Percentiles rank a stretch among this genome's conserved stretches.
Evolutionary conservation across 805 yeast species (phyloP).

Genomic region (Ogataea paraovalis): DNA sequence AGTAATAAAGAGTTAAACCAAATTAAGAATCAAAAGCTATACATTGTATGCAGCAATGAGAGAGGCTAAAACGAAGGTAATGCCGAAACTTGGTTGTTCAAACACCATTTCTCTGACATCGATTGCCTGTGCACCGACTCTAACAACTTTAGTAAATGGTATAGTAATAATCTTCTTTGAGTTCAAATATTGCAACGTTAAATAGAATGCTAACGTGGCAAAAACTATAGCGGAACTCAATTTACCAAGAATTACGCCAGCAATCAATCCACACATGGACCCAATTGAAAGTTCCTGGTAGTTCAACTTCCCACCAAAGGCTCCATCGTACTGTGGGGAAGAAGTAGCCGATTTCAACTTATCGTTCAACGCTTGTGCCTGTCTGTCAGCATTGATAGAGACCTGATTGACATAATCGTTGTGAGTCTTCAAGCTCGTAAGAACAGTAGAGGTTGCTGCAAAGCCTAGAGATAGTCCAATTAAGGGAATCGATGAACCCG

Average conservation of each 20-base stretch:
- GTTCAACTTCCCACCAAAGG: constrained; percentile 46
- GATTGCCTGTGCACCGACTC: constrained; percentile 35
- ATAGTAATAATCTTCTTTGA: constrained; percentile 48
- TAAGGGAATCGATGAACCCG: not conserved
- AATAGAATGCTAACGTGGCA: constrained; percentile 41
- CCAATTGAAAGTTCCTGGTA: constrained; percentile 64
- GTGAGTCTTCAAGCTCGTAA: constrained; percentile 5
- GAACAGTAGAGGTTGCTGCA: constrained; percentile 8
- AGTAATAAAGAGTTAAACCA: not conserved
- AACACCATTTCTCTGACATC: constrained; percentile 50
- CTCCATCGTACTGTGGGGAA: constrained; percentile 28
- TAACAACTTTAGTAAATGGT: constrained; percentile 35
- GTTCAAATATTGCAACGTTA: constrained; percentile 50
- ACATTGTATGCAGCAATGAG: constrained; percentile 54
- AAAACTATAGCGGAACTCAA: constrained; percentile 51
- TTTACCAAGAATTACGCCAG: constrained; percentile 61
- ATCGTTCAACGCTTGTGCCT: constrained; percentile 14
- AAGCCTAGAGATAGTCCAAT: constrained; percentile 20
- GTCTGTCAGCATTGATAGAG: constrained; percentile 7
- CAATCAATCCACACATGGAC: constrained; percentile 53
- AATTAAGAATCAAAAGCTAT: not conserved
- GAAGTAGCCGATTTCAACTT: constrained; percentile 3
- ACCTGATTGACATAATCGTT: constrained; percentile 17
- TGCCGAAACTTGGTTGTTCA: constrained; percentile 58
- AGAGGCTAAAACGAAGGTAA: constrained; percentile 51